A percentile compares a stretch with the other conserved stretches of the same genome.
phyloP scores from a whole-genome alignment of 192 early-diverging fungal species.

The Coemansia sp. region DNA sequence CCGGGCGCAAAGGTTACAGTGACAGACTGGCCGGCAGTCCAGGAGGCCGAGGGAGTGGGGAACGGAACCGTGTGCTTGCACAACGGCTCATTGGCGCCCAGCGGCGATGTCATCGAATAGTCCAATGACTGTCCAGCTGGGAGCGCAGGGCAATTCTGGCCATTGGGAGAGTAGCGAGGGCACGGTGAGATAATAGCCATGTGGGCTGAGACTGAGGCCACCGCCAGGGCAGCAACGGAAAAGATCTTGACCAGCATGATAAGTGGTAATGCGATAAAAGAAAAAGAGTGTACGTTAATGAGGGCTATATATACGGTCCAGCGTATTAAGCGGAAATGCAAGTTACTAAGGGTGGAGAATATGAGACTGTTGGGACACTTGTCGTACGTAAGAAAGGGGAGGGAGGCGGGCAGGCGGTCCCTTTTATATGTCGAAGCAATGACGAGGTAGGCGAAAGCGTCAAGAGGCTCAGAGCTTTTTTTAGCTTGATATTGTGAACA shows the following conservation, averaged over 20 bases:
- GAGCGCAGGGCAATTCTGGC: constrained; percentile 28
- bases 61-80: constrained; percentile 36
- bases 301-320: constrained; percentile 4
- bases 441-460: not conserved
- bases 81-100: constrained; percentile 17
- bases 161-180: constrained; percentile 30
- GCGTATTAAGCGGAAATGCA: not conserved
- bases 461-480: not conserved
- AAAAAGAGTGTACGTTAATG: not conserved
- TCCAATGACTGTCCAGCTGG: constrained; percentile 44
- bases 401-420: not conserved
- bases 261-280: not conserved
- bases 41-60: constrained; percentile 8
- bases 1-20: constrained; percentile 17
- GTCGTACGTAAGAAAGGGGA: not conserved
- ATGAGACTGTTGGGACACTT: not conserved
- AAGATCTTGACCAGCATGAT: constrained; percentile 18
- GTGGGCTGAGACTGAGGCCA: constrained; percentile 47
- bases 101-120: constrained; percentile 48
- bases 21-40: constrained; percentile 26
- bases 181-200: constrained; percentile 45
- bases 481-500: not conserved
- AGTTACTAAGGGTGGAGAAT: not conserved
- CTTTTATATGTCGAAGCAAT: not conserved
- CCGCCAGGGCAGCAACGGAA: constrained; percentile 18